Evolutionary conservation across 1,284 basidiomycete genomes (phyloP), one percentile per base, ranked within the genome.

Genomic region (Wallemia mellicola): DNA sequence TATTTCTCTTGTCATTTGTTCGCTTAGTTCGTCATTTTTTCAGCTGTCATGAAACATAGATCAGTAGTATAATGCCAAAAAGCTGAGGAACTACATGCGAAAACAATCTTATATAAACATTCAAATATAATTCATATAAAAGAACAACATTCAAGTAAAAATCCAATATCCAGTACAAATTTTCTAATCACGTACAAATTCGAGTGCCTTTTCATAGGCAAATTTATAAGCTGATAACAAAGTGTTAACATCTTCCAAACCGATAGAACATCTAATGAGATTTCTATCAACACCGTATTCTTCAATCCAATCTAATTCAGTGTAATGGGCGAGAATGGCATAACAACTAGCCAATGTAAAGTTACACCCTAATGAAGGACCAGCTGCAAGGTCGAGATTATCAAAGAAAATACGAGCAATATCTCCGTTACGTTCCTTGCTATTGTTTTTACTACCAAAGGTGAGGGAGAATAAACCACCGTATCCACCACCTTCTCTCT

Each of bases 281-380:
- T 80, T 80, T 58, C 73, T 71, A 68, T 92, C 87, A 2, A 98
- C 87, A 19, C 87, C 92, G 69, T 79, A 89, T 62, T 74, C 70
- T 27, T 77, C 80, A 2, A 89, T 92, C 94, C 94, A 99, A 28
- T 85, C 84, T 60, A 95, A 72, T 71, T 99, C 94, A 1, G 73
- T 68, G 65, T 83, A 96, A 69, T 98, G 94, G 25, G 87, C 94
- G 24, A 99, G 74, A 62, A 98, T 81, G 1, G 87, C 83, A 69
- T 89, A 98, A 24, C 92, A 92, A 65, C 81, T 86, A 26, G 86
- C 87, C 17, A 94, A 76, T 1, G 92, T 96, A 70, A 96, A 94
- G 73, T 89, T 95, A 30, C 91, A 96, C 1, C 92, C 92, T 24
- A 96, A 76, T 66, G 82, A 85, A 0, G 92, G 94, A 1, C 92